Percentiles rank a stretch among this genome's conserved stretches.
These are phyloP conservation scores for Parietaria judaica DNA, from an alignment of 306 rosid genomes.

Conservation along the genomic window DNA sequence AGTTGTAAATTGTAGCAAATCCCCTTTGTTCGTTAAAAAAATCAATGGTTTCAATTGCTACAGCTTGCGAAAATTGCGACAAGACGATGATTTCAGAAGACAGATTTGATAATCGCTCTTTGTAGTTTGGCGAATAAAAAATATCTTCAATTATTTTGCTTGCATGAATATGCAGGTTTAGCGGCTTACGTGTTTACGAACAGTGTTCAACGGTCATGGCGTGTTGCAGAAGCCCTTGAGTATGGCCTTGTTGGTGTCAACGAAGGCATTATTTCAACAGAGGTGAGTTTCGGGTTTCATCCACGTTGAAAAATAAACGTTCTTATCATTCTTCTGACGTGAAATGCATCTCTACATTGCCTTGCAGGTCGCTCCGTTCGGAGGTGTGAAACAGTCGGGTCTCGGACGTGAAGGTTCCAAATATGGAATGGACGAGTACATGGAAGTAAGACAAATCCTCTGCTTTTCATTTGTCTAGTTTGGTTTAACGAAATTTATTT, in stretches of 20 bases:
- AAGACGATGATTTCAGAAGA: too few species aligned
- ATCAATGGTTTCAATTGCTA: too few species aligned
- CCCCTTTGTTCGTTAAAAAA: too few species aligned
- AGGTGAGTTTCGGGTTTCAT: constrained; percentile 44
- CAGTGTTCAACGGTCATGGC: constrained; percentile 89
- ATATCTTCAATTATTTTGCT: constrained; percentile 2
- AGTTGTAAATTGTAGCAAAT: too few species aligned
- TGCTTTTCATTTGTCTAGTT: not conserved
- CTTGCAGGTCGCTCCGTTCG: constrained; percentile 92
- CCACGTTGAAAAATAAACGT: not conserved
- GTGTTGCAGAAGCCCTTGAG: constrained; percentile 93
- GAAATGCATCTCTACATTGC: constrained; percentile 2
- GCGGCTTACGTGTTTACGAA: constrained; percentile 86
- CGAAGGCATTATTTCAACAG: constrained; percentile 91
- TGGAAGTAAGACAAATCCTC: constrained; percentile 48
- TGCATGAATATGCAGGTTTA: constrained; percentile 46
- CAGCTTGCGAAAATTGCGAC: not conserved
- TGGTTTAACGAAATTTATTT: not conserved
- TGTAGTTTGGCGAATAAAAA: too few species aligned
- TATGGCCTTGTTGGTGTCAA: constrained; percentile 90
- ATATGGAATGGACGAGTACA: constrained; percentile 91
- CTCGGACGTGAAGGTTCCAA: constrained; percentile 99
- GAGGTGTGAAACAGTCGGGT: constrained; percentile 93
- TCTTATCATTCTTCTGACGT: not conserved
- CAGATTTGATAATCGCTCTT: too few species aligned